These are phyloP conservation scores for Cystoderma amianthinum DNA, from an alignment of 768 basidiomycete species.

Conservation along the genomic window DNA sequence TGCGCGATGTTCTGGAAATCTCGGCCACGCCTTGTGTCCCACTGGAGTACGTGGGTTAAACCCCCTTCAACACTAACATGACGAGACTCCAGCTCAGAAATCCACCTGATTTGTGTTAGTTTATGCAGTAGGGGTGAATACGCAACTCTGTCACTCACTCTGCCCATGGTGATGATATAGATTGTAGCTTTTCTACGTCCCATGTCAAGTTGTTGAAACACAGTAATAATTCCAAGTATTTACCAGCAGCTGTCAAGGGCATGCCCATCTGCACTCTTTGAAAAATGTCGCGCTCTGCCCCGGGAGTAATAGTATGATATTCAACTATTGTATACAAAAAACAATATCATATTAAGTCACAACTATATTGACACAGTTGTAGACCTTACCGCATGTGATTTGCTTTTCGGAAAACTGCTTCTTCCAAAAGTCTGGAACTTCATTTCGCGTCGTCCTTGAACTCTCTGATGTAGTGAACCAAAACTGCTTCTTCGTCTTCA, in stretches of 20 bases:
- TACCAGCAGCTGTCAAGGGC: slow-evolving; percentile 67
- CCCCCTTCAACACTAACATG: slow-evolving; percentile 57
- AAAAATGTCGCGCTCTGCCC: slow-evolving; percentile 71
- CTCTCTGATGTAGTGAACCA: slow-evolving; percentile 52
- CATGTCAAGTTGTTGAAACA: too few relatives aligned
- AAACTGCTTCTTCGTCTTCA: slow-evolving; percentile 50
- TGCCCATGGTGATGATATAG: slow-evolving; percentile 66
- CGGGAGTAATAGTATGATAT: slow-evolving; percentile 47
- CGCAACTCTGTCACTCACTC: slow-evolving; percentile 21
- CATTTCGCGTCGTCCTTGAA: slow-evolving; percentile 32
- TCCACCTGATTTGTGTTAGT: slow-evolving; percentile 42
- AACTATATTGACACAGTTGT: neutral
- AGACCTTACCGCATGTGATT: slow-evolving; percentile 64
- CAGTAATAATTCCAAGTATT: too few relatives aligned
- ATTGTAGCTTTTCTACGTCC: slow-evolving; percentile 75
- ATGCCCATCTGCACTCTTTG: slow-evolving; percentile 80
- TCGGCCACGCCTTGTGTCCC: slow-evolving; percentile 65
- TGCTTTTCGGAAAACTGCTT: slow-evolving; percentile 43
- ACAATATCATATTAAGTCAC: neutral
- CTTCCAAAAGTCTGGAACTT: slow-evolving; percentile 49
- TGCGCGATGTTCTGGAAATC: slow-evolving; percentile 73
- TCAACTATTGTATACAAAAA: slow-evolving; percentile 41
- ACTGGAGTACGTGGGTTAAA: slow-evolving; percentile 46
- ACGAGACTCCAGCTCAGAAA: slow-evolving; percentile 46
- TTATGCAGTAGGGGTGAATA: neutral